Evolutionary conservation across 257 asterid genomes (phyloP).

Genomic region (Nicotiana paniculata): DNA sequence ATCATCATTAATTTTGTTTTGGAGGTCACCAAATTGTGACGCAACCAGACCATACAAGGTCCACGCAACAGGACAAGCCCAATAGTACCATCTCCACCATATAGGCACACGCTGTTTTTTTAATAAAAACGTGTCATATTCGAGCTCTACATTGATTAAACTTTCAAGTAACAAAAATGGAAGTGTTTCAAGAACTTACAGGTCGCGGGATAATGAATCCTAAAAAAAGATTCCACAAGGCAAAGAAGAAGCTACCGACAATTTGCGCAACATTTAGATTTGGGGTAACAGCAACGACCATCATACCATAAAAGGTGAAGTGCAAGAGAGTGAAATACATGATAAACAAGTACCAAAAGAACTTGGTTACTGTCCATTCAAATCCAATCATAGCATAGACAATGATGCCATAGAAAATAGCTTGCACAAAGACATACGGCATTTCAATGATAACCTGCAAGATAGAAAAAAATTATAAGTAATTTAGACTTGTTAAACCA

Average conservation of each 20-base stretch:
- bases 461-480: neutral
- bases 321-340: neutral
- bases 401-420: neutral
- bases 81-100: constrained; percentile 6
- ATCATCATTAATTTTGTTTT: neutral
- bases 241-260: neutral
- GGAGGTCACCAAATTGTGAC: neutral
- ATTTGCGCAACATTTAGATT: neutral
- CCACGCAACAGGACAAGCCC: neutral
- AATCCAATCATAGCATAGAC: neutral
- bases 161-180: neutral
- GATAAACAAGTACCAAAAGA: neutral
- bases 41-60: neutral
- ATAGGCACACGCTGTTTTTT: neutral
- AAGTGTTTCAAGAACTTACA: neutral
- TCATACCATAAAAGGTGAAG: constrained; percentile 5
- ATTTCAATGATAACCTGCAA: neutral
- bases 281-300: neutral
- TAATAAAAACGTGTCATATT: neutral
- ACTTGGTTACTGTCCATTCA: neutral
- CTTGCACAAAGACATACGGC: neutral
- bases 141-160: neutral
- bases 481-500: no score
- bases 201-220: constrained; percentile 7
- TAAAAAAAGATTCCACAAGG: neutral